Evolutionary conservation across 306 rosid genomes (phyloP).

Genomic region (Castanospermum australe): DNA sequence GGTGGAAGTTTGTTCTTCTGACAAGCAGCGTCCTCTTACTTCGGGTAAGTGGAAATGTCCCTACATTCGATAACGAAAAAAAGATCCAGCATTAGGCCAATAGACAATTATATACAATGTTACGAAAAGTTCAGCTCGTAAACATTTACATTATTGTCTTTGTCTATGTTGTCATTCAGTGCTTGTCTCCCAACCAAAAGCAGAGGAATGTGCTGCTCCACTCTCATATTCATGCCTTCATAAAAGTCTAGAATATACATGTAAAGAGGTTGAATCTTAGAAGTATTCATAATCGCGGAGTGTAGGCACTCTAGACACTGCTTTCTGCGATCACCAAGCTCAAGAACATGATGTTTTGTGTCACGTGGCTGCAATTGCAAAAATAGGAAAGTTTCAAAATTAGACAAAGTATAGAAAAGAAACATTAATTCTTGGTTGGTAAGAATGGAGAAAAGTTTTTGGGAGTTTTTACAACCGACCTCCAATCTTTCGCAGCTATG

Average conservation of each 20-base stretch:
- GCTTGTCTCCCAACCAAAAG: slow-evolving; percentile 83
- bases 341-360: slow-evolving; percentile 60
- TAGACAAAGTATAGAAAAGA: background rate
- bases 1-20: no score
- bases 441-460: background rate
- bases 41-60: no score
- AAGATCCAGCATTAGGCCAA: no score
- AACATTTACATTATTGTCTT: slow-evolving; percentile 57
- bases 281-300: slow-evolving; percentile 72
- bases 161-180: slow-evolving; percentile 73
- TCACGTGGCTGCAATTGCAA: slow-evolving; percentile 63
- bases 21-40: no score
- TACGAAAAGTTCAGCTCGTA: no score
- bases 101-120: no score
- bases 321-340: slow-evolving; percentile 74
- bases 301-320: slow-evolving; percentile 79
- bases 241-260: slow-evolving; percentile 75
- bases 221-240: slow-evolving; percentile 72
- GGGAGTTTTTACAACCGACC: slow-evolving; percentile 34
- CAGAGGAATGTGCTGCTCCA: slow-evolving; percentile 79
- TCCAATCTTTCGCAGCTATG: slow-evolving; percentile 88
- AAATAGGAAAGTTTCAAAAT: slow-evolving; percentile 23
- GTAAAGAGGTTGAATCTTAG: slow-evolving; percentile 76
- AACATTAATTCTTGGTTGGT: background rate
- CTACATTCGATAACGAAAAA: no score